A percentile compares a stretch with the other conserved stretches of the same genome.
Evolutionary conservation across 2,329 filamentous ascomycete species (phyloP).

Genomic region (Colletotrichum tanaceti): DNA sequence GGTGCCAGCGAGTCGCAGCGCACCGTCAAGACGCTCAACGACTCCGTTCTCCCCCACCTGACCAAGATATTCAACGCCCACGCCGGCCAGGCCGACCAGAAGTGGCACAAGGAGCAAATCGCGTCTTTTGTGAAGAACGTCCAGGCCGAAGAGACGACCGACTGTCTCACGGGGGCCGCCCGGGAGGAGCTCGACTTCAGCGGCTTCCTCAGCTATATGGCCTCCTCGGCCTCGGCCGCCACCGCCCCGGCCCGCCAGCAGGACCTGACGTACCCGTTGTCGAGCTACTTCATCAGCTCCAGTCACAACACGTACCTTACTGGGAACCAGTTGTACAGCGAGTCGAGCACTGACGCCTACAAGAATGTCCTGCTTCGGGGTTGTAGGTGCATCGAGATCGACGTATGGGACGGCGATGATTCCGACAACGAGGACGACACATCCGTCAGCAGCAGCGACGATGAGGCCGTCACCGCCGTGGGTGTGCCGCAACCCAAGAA

Average conservation of each 20-base stretch:
- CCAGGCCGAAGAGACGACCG: constrained; percentile 53
- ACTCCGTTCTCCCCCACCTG: constrained; percentile 56
- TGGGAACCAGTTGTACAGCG: constrained; percentile 87
- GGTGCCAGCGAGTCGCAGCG: constrained; percentile 57
- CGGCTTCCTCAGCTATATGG: constrained; percentile 68
- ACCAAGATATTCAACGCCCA: constrained; percentile 60
- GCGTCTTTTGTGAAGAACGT: constrained; percentile 59
- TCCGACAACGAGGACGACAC: constrained; percentile 74
- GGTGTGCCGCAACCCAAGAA: constrained; percentile 26
- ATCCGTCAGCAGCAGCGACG: constrained; percentile 63
- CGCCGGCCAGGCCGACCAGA: constrained; percentile 52
- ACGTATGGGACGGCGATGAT: constrained; percentile 93
- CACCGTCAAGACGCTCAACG: constrained; percentile 55
- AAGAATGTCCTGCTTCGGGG: constrained; percentile 84
- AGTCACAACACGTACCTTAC: constrained; percentile 96
- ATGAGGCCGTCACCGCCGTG: constrained; percentile 45
- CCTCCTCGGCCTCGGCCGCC: constrained; percentile 59
- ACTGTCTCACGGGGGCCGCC: constrained; percentile 43
- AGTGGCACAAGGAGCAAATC: constrained; percentile 60
- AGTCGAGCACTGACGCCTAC: constrained; percentile 89
- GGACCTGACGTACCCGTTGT: constrained; percentile 80
- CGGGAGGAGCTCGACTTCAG: constrained; percentile 57
- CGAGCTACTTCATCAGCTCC: constrained; percentile 93
- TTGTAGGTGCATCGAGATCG: constrained; percentile 92
- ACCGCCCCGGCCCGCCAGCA: constrained; percentile 54